These are phyloP conservation scores for Oxalis stricta DNA, from an alignment of 441 rosid species.

Conservation along the genomic window DNA sequence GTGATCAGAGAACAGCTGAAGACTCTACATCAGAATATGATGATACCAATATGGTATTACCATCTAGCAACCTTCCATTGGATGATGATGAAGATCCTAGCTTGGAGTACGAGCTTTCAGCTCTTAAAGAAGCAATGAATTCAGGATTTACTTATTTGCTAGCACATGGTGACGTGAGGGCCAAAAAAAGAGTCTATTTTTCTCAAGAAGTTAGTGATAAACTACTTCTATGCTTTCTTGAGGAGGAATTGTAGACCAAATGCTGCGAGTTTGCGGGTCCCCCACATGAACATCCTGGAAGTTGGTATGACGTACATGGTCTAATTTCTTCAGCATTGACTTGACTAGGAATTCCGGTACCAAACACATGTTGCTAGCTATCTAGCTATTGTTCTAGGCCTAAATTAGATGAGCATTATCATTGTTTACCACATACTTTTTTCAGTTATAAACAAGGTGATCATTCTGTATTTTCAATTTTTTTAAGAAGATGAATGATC, in stretches of 20 bases:
- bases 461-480: no score
- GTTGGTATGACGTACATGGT: constrained; percentile 92
- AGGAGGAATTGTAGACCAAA: constrained; percentile 83
- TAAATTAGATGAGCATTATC: no score
- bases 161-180: constrained; percentile 71
- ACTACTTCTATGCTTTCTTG: constrained; percentile 80
- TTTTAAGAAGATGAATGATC: no score
- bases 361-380: no score
- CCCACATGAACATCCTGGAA: constrained; percentile 77
- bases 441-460: no score
- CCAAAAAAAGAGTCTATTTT: constrained; percentile 69
- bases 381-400: no score
- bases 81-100: constrained; percentile 77
- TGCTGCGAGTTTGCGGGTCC: constrained; percentile 66
- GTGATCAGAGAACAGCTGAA: constrained; percentile 12
- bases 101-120: constrained; percentile 70
- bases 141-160: constrained; percentile 77
- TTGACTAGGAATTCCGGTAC: no score
- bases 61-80: constrained; percentile 31
- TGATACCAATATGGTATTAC: constrained; percentile 25
- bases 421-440: no score
- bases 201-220: constrained; percentile 73
- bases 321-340: constrained; percentile 14
- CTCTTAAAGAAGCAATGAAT: constrained; percentile 65
- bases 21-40: constrained; percentile 18